phyloP scores from a whole-genome alignment of 75 land plant genomes.

The Isoetes taiwanensis region DNA sequence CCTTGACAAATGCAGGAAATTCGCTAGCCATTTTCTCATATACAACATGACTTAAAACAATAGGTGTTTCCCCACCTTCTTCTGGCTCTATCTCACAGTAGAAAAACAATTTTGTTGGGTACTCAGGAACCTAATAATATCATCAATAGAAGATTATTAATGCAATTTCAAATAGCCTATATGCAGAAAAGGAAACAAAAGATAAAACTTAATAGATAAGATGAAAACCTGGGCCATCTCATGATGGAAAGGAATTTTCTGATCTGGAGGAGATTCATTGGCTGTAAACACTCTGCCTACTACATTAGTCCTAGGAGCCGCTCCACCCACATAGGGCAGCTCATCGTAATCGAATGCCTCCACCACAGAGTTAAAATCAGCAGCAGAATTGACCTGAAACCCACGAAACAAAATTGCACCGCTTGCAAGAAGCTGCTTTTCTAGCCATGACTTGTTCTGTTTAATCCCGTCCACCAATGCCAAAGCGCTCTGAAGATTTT shows the following conservation, averaged over 20 bases:
- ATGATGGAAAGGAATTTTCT: conserved; percentile 95
- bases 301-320: conserved; percentile 82
- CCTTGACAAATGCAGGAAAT: conserved; percentile 68
- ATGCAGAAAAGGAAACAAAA: not conserved
- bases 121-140: conserved; percentile 66
- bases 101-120: conserved; percentile 74
- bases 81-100: conserved; percentile 85
- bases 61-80: conserved; percentile 92
- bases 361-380: conserved; percentile 74
- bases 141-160: not conserved
- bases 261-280: conserved; percentile 95
- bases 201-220: too few species aligned
- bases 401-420: conserved; percentile 80
- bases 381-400: conserved; percentile 32
- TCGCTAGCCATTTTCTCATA: conserved; percentile 64
- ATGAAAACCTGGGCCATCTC: conserved; percentile 99
- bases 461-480: conserved; percentile 23
- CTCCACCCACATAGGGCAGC: conserved; percentile 94
- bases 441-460: conserved; percentile 29
- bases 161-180: not conserved
- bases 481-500: not conserved
- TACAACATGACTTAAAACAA: conserved; percentile 65
- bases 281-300: conserved; percentile 88
- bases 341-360: conserved; percentile 80
- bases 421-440: conserved; percentile 31